These are phyloP conservation scores for Yamadazyma trypodendri DNA, from an alignment of 1,139 yeast genomes.

Conservation along the genomic window DNA sequence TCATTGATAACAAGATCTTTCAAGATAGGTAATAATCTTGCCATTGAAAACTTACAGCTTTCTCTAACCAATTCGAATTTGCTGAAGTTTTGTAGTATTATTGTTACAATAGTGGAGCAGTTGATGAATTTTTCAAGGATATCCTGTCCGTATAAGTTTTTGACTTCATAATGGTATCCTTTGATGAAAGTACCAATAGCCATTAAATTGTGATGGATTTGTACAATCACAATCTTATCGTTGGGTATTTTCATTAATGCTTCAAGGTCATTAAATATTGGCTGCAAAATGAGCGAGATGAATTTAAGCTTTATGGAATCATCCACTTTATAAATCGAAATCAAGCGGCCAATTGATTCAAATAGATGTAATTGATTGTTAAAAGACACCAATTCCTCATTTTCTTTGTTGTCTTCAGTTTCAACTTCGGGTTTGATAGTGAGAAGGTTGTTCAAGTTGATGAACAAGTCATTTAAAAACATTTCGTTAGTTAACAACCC, in stretches of 20 bases:
- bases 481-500: slow-evolving; percentile 27
- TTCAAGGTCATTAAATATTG: slow-evolving; percentile 77
- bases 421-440: slow-evolving; percentile 59
- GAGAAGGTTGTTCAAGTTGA: slow-evolving; percentile 44
- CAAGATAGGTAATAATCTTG: slow-evolving; percentile 79
- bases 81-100: slow-evolving; percentile 75
- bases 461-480: slow-evolving; percentile 37
- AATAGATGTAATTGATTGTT: slow-evolving; percentile 79
- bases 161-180: slow-evolving; percentile 61
- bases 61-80: slow-evolving; percentile 74
- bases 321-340: slow-evolving; percentile 46
- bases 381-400: slow-evolving; percentile 60
- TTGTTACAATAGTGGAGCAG: slow-evolving; percentile 80
- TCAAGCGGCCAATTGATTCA: slow-evolving; percentile 73
- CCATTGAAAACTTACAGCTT: slow-evolving; percentile 81
- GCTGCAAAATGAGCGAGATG: slow-evolving; percentile 66
- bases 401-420: slow-evolving; percentile 50
- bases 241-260: slow-evolving; percentile 17
- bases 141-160: slow-evolving; percentile 27
- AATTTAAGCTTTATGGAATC: slow-evolving; percentile 39
- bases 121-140: slow-evolving; percentile 57
- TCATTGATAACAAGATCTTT: slow-evolving; percentile 47
- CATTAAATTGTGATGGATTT: slow-evolving; percentile 83
- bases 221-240: slow-evolving; percentile 45
- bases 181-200: slow-evolving; percentile 88